phyloP scores from a whole-genome alignment of 306 rosid genomes.

The Cicer chorassanicum region DNA sequence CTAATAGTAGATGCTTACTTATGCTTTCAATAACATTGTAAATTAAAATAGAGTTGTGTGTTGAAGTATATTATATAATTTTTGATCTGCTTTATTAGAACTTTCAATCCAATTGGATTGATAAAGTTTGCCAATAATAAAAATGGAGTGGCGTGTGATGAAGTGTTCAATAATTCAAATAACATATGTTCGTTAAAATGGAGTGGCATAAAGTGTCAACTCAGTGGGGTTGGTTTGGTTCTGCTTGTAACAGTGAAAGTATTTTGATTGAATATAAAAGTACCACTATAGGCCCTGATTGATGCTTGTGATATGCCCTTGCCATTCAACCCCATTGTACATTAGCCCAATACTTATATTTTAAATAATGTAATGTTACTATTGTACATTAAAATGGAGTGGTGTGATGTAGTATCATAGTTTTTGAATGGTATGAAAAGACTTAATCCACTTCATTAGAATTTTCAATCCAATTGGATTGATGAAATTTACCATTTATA shows the following conservation, averaged over 20 bases:
- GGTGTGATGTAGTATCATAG: not conserved
- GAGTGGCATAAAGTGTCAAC: conserved; percentile 14
- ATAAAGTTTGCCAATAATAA: not conserved
- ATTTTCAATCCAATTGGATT: not conserved
- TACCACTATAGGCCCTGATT: conserved; percentile 10
- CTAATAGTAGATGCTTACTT: not conserved
- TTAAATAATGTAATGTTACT: not conserved
- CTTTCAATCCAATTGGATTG: not conserved
- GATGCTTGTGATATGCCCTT: conserved; percentile 4
- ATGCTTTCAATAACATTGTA: not conserved
- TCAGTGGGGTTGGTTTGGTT: not conserved
- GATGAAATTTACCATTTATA: not conserved
- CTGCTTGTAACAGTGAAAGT: conserved; percentile 6
- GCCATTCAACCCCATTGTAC: not conserved
- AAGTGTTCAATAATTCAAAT: not conserved
- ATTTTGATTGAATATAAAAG: conserved; percentile 19
- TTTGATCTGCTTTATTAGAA: conserved; percentile 19
- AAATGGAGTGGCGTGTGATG: not conserved
- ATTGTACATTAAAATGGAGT: conserved; percentile 1
- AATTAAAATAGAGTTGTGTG: not conserved
- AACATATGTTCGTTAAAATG: not conserved
- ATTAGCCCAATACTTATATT: not conserved
- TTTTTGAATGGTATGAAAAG: conserved; percentile 22
- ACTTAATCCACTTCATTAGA: conserved; percentile 12
- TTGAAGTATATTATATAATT: not conserved